These are phyloP conservation scores for Trichoderma lentiforme DNA, from an alignment of 2,329 filamentous ascomycete genomes.

Conservation along the genomic window DNA sequence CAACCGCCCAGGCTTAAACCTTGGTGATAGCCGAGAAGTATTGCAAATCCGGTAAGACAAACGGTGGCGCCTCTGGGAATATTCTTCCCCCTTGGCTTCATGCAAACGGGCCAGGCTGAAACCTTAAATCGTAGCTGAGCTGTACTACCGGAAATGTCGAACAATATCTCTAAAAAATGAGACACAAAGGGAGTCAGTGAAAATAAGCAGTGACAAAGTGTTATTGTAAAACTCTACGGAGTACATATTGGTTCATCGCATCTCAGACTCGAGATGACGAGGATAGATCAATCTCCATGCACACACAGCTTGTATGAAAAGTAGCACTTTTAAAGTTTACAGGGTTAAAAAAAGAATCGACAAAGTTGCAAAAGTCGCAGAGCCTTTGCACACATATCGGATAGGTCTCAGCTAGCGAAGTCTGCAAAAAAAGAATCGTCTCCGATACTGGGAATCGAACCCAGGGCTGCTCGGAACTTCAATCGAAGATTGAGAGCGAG, in stretches of 20 bases:
- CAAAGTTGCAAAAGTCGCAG: background rate
- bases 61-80: background rate
- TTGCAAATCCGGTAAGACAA: background rate
- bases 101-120: background rate
- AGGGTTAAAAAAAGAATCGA: background rate
- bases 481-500: constrained; percentile 31
- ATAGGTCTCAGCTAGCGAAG: background rate
- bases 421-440: constrained; percentile 8
- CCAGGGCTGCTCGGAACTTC: constrained; percentile 33
- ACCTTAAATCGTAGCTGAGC: background rate
- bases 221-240: background rate
- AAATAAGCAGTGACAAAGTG: background rate
- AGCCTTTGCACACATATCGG: background rate
- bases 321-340: background rate
- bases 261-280: background rate
- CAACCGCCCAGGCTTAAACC: background rate
- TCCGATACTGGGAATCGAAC: constrained; percentile 37
- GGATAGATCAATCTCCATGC: background rate
- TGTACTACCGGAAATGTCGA: background rate
- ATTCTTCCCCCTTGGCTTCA: background rate
- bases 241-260: background rate
- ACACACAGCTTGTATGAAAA: background rate
- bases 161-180: background rate
- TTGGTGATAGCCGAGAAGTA: background rate
- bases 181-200: background rate